These are phyloP conservation scores for Pichia norvegensis DNA, from an alignment of 1,139 yeast genomes.

Conservation along the genomic window DNA sequence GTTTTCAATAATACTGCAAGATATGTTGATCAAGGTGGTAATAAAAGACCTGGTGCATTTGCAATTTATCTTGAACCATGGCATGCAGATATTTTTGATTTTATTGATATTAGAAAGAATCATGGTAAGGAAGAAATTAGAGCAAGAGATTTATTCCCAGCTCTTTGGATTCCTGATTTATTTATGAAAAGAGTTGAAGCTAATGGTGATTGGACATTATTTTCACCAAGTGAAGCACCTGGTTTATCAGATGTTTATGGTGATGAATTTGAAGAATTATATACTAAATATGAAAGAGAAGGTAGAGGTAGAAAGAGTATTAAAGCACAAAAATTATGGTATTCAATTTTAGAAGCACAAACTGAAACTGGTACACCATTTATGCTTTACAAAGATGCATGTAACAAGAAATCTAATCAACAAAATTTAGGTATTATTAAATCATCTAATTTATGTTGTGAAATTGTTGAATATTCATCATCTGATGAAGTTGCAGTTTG, in stretches of 20 bases:
- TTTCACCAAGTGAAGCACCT: constrained; percentile 53
- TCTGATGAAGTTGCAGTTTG: constrained; percentile 55
- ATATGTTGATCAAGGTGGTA: constrained; percentile 60
- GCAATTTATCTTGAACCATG: constrained; percentile 56
- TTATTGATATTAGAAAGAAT: constrained; percentile 50
- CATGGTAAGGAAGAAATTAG: constrained; percentile 58
- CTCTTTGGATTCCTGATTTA: constrained; percentile 55
- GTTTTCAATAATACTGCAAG: constrained; percentile 57
- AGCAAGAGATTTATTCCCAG: constrained; percentile 56
- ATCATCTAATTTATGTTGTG: constrained; percentile 56
- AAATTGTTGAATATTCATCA: constrained; percentile 52
- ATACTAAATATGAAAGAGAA: constrained; percentile 43
- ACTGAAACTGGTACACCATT: constrained; percentile 61
- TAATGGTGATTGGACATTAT: constrained; percentile 48
- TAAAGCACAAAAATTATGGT: constrained; percentile 54
- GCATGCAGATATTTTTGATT: constrained; percentile 53
- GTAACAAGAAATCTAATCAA: constrained; percentile 51
- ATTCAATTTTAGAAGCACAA: constrained; percentile 50
- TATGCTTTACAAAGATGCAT: constrained; percentile 55
- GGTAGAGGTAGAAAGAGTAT: constrained; percentile 42
- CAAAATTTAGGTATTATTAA: constrained; percentile 53
- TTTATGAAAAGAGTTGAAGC: constrained; percentile 54
- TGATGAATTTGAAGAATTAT: constrained; percentile 44
- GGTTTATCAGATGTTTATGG: constrained; percentile 49
- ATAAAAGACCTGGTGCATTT: constrained; percentile 58